Evolutionary conservation across 371 early-diverging fungal species (phyloP), one percentile per base, ranked within the genome.

Genomic region (Mucor velutinosus): DNA sequence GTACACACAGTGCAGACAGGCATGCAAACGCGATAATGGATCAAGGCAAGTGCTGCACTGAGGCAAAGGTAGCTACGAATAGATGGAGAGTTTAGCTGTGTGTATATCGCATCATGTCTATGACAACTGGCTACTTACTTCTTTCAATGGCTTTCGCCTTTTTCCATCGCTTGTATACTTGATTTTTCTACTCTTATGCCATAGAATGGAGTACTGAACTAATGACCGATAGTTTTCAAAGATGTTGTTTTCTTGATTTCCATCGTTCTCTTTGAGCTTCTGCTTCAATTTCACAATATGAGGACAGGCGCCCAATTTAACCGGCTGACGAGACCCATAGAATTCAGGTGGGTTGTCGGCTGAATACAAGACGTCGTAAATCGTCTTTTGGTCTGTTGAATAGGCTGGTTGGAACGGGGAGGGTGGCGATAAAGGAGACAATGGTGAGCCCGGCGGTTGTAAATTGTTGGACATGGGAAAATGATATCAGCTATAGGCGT

Each of bases 1-100:
- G 58, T 74, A 84, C 14, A 83, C 80, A 63, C 90, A 95, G 33
- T 91, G 88, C 8, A 96, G 77, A 74, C 97, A 96, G 0, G 87
- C 90, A 73, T 95, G 95, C 33, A 95, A 79, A 11, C 94, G 76
- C 43, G 88, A 88, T 57, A 86, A 63, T 11, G 87, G 77, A 29
- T 87, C 83, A 11, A 82, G 82, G 76, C 94, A 95, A 7, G 76
- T 72, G 53, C 74, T 69, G 69, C 94, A 94, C 43, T 82, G 74
- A 10, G 93, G 93, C 23, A 86, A 68, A 6, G 93, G 93, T 61
- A 94, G 80, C 86, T 92, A 51, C 27, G 32, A 33, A 19, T 17
- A 21, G 5, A 45, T 11, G 7, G 14, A 21, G 7, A 17, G 17
- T 25, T n/a, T n/a, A 15, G 27, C 4, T 59, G 12, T 21, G 17